A percentile compares a stretch with the other conserved stretches of the same genome.
Conservation (phyloP, 768 basidiomycete species). For the Glaciozyma antarctica region DNA sequence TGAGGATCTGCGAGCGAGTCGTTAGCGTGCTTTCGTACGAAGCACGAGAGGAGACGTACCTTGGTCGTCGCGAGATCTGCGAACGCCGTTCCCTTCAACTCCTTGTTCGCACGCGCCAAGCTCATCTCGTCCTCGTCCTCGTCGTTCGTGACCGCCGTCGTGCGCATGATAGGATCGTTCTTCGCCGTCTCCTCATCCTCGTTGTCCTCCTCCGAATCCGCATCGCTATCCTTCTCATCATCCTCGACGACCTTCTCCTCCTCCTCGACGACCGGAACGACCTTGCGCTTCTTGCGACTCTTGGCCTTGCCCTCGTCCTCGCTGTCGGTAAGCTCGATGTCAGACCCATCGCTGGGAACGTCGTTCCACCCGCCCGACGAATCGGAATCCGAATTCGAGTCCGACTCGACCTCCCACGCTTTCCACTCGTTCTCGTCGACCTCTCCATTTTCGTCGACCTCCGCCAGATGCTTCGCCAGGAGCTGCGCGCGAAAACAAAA, state of each 20-base stretch:
- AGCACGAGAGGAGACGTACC: constrained; percentile 41
- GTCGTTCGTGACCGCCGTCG: background rate
- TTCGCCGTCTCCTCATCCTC: constrained; percentile 35
- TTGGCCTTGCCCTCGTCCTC: constrained; percentile 52
- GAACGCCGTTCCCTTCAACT: constrained; percentile 41
- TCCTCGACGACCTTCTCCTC: constrained; percentile 28
- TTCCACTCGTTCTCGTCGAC: constrained; percentile 68
- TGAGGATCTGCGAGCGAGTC: constrained; percentile 61
- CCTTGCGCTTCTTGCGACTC: constrained; percentile 20
- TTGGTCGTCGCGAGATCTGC: constrained; percentile 73
- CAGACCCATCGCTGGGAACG: constrained; percentile 59
- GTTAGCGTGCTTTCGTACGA: background rate
- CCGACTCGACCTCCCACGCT: constrained; percentile 46
- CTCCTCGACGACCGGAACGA: constrained; percentile 8
- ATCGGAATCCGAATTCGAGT: constrained; percentile 53
- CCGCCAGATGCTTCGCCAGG: constrained; percentile 57
- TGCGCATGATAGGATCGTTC: background rate
- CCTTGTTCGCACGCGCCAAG: constrained; percentile 33
- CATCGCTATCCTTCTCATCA: constrained; percentile 20
- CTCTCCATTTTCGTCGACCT: constrained; percentile 54
- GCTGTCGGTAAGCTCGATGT: constrained; percentile 39
- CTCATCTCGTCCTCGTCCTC: constrained; percentile 28
- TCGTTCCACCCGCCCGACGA: constrained; percentile 65
- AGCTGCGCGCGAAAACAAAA: constrained; percentile 47
- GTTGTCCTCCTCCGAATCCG: constrained; percentile 27